phyloP scores from a whole-genome alignment of 2,329 filamentous ascomycete genomes.

The Ophiostoma australiae region DNA sequence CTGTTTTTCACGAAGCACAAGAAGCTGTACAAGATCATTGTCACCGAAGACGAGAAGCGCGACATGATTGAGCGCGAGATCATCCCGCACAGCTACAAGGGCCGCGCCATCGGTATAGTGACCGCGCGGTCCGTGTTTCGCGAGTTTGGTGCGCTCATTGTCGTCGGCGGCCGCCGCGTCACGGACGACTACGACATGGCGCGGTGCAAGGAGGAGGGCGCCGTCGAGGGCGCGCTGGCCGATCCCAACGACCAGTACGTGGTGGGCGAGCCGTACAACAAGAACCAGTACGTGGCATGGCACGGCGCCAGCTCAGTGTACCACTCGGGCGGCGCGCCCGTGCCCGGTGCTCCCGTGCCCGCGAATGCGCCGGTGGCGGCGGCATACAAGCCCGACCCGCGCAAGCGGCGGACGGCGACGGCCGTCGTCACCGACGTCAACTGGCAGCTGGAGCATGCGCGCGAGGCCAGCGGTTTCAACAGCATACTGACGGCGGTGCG shows the following conservation, averaged over 20 bases:
- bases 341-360: conserved; percentile 43
- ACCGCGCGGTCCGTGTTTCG: conserved; percentile 94
- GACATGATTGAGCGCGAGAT: conserved; percentile 93
- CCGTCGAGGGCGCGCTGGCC: conserved; percentile 81
- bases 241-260: conserved; percentile 81
- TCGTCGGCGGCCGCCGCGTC: conserved; percentile 83
- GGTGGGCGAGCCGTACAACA: conserved; percentile 84
- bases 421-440: conserved; percentile 89
- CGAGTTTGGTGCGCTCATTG: conserved; percentile 90
- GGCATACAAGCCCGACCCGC: conserved; percentile 65
- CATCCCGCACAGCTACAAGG: conserved; percentile 98
- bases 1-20: conserved; percentile 98
- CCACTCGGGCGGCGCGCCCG: conserved; percentile 70
- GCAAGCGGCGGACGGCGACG: conserved; percentile 65
- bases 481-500: conserved; percentile 64
- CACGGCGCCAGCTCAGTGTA: conserved; percentile 95
- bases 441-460: conserved; percentile 94
- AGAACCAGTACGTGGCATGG: conserved; percentile 98
- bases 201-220: conserved; percentile 68
- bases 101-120: conserved; percentile 91
- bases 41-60: conserved; percentile 93
- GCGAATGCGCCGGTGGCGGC: conserved; percentile 36
- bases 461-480: conserved; percentile 84
- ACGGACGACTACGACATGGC: conserved; percentile 84
- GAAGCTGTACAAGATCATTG: conserved; percentile 94